Percentiles rank a stretch among this genome's conserved stretches.
phyloP scores from a whole-genome alignment of 441 rosid species.

The Theobroma grandiflorum region DNA sequence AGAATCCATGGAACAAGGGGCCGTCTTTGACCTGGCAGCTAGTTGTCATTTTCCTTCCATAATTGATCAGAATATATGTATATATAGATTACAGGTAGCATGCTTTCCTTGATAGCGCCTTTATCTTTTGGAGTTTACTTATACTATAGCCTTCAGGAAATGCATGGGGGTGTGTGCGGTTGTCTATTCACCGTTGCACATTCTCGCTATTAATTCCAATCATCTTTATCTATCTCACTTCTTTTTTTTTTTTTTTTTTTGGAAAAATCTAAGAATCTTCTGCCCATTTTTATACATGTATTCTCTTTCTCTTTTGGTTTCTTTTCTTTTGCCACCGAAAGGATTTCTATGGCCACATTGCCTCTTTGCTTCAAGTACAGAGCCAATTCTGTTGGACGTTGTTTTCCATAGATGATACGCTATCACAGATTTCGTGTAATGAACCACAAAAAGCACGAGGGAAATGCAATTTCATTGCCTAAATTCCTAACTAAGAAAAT shows the following conservation, averaged over 20 bases:
- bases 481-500: constrained; percentile 16
- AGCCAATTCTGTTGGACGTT: constrained; percentile 12
- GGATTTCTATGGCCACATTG: neutral
- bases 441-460: neutral
- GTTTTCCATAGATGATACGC: constrained; percentile 5
- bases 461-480: neutral
- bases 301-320: too few species aligned
- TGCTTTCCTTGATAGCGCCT: constrained; percentile 6
- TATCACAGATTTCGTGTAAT: neutral
- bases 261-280: too few species aligned
- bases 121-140: neutral
- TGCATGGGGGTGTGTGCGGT: neutral
- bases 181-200: neutral
- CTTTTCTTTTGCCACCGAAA: neutral
- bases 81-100: neutral
- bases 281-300: too few species aligned
- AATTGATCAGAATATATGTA: neutral
- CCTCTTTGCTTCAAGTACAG: constrained; percentile 1
- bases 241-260: too few species aligned
- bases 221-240: neutral
- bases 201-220: neutral
- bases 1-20: neutral
- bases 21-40: neutral
- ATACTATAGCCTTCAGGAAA: neutral
- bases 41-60: neutral